Evolutionary conservation across 1,284 basidiomycete species (phyloP).

Genomic region (Ceratobasidium sp.): DNA sequence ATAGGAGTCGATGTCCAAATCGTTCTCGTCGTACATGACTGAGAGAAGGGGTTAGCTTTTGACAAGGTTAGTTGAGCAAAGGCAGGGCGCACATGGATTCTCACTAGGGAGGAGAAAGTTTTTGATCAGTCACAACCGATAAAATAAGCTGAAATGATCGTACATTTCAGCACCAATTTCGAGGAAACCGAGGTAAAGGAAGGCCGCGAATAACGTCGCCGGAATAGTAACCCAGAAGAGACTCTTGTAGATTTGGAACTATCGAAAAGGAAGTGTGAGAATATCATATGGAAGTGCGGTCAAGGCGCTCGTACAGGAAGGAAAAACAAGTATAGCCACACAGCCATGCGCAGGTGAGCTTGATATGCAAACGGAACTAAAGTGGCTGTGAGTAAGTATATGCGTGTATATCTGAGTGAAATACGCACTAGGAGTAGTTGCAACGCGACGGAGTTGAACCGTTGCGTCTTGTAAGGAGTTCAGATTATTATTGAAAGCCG

Average conservation of each 20-base stretch:
- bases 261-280: no score
- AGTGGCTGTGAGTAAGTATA: background rate
- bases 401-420: background rate
- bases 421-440: conserved; percentile 35
- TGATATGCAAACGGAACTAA: conserved; percentile 73
- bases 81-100: conserved; percentile 69
- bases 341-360: conserved; percentile 70
- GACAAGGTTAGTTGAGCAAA: background rate
- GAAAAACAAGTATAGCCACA: conserved; percentile 74
- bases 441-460: conserved; percentile 34
- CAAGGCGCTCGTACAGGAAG: conserved; percentile 56
- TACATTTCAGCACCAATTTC: conserved; percentile 78
- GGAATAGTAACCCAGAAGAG: conserved; percentile 31
- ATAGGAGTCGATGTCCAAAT: conserved; percentile 74
- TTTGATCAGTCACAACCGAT: no score
- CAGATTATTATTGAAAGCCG: conserved; percentile 47
- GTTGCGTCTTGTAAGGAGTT: conserved; percentile 48
- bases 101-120: conserved; percentile 57
- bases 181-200: conserved; percentile 62
- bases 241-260: conserved; percentile 66
- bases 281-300: no score
- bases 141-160: conserved; percentile 60
- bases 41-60: conserved; percentile 14
- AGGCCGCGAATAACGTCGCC: conserved; percentile 41
- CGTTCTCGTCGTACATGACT: conserved; percentile 63